Evolutionary conservation across 2,329 filamentous ascomycete species (phyloP), one percentile per base, ranked within the genome.

Genomic region (Coniochaeta ligniaria): DNA sequence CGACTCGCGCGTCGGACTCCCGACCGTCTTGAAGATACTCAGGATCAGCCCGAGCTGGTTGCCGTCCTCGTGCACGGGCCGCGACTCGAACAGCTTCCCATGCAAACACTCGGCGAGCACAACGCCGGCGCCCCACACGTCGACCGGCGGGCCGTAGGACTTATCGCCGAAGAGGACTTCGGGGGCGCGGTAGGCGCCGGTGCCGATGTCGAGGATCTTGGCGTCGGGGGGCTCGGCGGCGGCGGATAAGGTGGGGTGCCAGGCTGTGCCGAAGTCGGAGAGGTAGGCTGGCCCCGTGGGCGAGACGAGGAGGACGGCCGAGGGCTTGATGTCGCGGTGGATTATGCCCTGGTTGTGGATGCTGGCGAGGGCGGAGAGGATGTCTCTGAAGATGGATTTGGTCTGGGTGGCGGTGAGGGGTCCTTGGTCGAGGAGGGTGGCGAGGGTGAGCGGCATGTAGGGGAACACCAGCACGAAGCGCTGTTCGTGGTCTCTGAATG

Each of bases 201-300:
- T 98, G 38, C 95, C 95, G 28, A 99, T 90, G 71, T 99, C 96
- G 8, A 95, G 88, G 59, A 96, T 89, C 74, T 98, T 98, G 60
- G 80, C 69, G 59, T 84, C 72, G 9, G 78, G 69, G 1, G 85
- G 78, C 71, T 99, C 95, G 16, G 83, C 82, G 3, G 76, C 74
- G 24, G 78, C 74, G 6, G 84, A 80, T 61, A 83, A 68, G 12
- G 80, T 73, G 2, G 88, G 83, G 65, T 88, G 86, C 92, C 92
- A 97, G 9, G 93, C 86, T 43, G 95, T 96, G 58, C 95, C 94
- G 75, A 99, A 98, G 73, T 99, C 95, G 38, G 91, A 86, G 2
- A 99, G 80, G 66, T 87, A 90, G 3, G 90, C 91, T 5, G 91
- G 89, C 0, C 90, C 90, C 6, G 82, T 77, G 0, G 82, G 76